These are phyloP conservation scores for Phytophthora macrochlamydospora DNA, from an alignment of 352 stramenopile species.

Conservation along the genomic window DNA sequence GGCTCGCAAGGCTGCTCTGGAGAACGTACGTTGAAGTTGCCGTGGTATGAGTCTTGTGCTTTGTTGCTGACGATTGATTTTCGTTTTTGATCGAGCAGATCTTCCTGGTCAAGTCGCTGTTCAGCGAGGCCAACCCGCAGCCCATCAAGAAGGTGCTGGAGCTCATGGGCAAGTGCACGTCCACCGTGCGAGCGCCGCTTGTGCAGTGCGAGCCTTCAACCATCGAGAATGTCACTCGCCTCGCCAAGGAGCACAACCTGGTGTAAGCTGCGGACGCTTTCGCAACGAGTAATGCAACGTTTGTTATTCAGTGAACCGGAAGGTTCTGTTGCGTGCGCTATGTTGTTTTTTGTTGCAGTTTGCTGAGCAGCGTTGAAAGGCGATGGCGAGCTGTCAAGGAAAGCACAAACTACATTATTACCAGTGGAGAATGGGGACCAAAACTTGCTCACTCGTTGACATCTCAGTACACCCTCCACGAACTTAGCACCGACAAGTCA, in stretches of 20 bases:
- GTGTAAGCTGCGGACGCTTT: conserved; percentile 43
- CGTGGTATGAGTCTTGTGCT: neutral
- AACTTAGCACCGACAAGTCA: conserved; percentile 22
- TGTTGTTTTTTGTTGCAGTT: too few species aligned
- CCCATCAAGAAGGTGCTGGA: conserved; percentile 92
- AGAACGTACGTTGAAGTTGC: conserved; percentile 64
- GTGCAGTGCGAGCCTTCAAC: conserved; percentile 74
- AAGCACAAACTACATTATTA: conserved; percentile 26
- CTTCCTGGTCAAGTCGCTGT: conserved; percentile 91
- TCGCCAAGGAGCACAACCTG: conserved; percentile 80
- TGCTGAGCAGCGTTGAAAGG: too few species aligned
- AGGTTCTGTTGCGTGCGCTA: too few species aligned
- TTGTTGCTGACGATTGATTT: conserved; percentile 7
- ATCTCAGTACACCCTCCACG: conserved; percentile 14
- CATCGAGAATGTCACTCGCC: conserved; percentile 59
- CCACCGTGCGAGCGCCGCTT: conserved; percentile 76
- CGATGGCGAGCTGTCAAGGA: neutral
- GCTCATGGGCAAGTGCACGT: conserved; percentile 85
- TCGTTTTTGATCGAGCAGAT: conserved; percentile 49
- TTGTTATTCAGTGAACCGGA: neutral
- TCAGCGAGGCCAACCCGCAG: conserved; percentile 92
- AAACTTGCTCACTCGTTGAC: conserved; percentile 30
- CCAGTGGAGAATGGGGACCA: conserved; percentile 12
- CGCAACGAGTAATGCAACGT: conserved; percentile 14
- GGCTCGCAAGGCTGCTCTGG: conserved; percentile 83